Evolutionary conservation across 352 stramenopile species (phyloP).

Genomic region (Phytophthora uliginosa): DNA sequence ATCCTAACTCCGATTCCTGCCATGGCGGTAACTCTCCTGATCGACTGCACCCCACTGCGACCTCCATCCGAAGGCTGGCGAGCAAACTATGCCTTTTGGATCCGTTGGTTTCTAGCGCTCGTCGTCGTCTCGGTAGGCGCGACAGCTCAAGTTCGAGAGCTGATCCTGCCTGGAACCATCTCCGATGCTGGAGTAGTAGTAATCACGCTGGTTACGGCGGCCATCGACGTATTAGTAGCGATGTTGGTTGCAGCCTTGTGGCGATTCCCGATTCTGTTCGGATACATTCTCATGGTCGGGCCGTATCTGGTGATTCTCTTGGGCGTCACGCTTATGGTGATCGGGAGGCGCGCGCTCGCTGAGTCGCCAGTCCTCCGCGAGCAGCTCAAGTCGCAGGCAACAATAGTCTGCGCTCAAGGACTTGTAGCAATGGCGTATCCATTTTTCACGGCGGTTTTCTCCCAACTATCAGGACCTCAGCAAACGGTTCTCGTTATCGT

Average conservation of each 20-base stretch:
- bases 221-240: neutral
- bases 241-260: slow-evolving; percentile 9
- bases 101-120: slow-evolving; percentile 18
- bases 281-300: slow-evolving; percentile 5
- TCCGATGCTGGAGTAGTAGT: slow-evolving; percentile 6
- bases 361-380: slow-evolving; percentile 3
- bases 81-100: slow-evolving; percentile 32
- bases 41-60: slow-evolving; percentile 32
- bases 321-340: slow-evolving; percentile 1
- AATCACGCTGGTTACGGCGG: slow-evolving; percentile 6
- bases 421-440: slow-evolving; percentile 22
- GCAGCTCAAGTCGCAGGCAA: slow-evolving; percentile 14
- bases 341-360: neutral
- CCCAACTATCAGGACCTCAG: neutral
- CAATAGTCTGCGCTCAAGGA: slow-evolving; percentile 16
- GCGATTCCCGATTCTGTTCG: slow-evolving; percentile 36
- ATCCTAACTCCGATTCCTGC: slow-evolving; percentile 21
- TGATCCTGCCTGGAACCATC: slow-evolving; percentile 13
- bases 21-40: slow-evolving; percentile 6
- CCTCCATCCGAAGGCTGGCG: slow-evolving; percentile 17
- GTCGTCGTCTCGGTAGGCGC: slow-evolving; percentile 12
- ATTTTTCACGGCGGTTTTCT: slow-evolving; percentile 19
- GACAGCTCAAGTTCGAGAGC: slow-evolving; percentile 11
- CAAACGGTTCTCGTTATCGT: slow-evolving; percentile 15
- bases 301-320: slow-evolving; percentile 16